Base-by-base conservation (phyloP, 2,329 filamentous ascomycete species). In the Diaporthe batatas region DNA sequence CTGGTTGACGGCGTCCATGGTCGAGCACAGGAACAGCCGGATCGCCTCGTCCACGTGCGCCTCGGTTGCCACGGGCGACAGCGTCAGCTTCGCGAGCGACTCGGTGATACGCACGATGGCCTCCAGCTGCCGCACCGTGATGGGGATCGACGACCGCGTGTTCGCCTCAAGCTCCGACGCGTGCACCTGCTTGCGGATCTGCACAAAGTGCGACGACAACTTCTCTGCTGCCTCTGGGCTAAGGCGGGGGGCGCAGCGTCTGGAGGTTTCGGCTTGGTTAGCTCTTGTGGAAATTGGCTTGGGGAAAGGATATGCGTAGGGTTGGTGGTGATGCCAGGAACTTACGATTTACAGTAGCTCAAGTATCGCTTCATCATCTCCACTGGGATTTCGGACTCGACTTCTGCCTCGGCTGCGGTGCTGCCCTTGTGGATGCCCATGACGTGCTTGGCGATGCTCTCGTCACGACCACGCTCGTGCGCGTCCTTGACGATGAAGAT, bases 401-500 rank as follows among this genome's bases (percentile, higher is more conserved):
- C 86, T 75, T 94, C 90, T 78, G 98, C 95, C 78, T 97, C 94
- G 0, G 93, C 85, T 53, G 94, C 93, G 69, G 93, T 91, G 18
- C 94, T 93, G 73, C 95, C 94, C 94, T 98, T 98, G 79, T 98
- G 96, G 76, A 99, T 95, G 58, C 93, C 91, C 91, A 99, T 98
- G 80, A 99, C 96, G 89, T 99, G 96, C 80, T 92, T 96, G 16
- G 96, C 96, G 79, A 99, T 98, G 5, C 89, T 92, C 85, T 98
- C 94, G 80, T 99, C 96, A 79, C 96, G 94, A 72, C 90, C 92
- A 57, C 94, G 90, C 75, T 96, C 94, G 81, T 99, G 96, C 75
- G 97, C 95, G 81, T 99, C 96, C 77, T 94, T 94, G 75, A 99
- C 96, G 77, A 99, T 98, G 86, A 98, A 99, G 76, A 99, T 98